Percentiles rank a stretch among this genome's conserved stretches.
Evolutionary conservation across 2,329 filamentous ascomycete species (phyloP).

Genomic region (Alternaria solani): DNA sequence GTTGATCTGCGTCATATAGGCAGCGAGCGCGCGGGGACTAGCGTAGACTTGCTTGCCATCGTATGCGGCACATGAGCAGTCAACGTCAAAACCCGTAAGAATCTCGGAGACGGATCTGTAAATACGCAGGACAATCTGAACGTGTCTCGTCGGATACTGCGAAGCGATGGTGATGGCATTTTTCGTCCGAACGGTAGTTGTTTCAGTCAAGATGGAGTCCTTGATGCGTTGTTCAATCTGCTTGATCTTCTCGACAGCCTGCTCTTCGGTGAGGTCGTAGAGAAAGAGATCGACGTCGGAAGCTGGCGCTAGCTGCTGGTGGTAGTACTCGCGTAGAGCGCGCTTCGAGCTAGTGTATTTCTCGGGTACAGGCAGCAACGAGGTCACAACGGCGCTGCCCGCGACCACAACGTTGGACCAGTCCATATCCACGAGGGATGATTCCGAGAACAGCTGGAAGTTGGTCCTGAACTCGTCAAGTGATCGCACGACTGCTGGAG

Average conservation of each 20-base stretch:
- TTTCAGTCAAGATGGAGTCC: constrained; percentile 82
- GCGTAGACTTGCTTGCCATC: constrained; percentile 82
- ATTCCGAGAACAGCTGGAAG: constrained; percentile 84
- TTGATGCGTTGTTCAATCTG: constrained; percentile 78
- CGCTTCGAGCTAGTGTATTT: constrained; percentile 55
- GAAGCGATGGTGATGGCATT: constrained; percentile 86
- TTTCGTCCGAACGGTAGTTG: constrained; percentile 84
- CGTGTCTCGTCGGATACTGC: constrained; percentile 82
- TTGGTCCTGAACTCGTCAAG: constrained; percentile 78
- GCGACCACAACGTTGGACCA: constrained; percentile 85
- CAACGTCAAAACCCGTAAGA: constrained; percentile 86
- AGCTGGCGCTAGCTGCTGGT: constrained; percentile 80
- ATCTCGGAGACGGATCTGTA: constrained; percentile 88
- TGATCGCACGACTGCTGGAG: constrained; percentile 71
- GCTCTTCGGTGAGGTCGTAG: constrained; percentile 78
- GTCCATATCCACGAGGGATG: constrained; percentile 75
- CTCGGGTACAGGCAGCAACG: constrained; percentile 70
- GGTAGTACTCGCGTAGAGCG: constrained; percentile 69
- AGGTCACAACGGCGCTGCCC: constrained; percentile 82
- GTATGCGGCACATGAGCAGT: constrained; percentile 82
- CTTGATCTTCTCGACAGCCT: constrained; percentile 84
- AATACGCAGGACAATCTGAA: constrained; percentile 85
- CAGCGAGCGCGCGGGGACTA: constrained; percentile 76
- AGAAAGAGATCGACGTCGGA: constrained; percentile 89
- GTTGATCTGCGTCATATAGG: constrained; percentile 84